Evolutionary conservation across 164 flowering plant genomes (phyloP).

Genomic region (Annona cherimola): DNA sequence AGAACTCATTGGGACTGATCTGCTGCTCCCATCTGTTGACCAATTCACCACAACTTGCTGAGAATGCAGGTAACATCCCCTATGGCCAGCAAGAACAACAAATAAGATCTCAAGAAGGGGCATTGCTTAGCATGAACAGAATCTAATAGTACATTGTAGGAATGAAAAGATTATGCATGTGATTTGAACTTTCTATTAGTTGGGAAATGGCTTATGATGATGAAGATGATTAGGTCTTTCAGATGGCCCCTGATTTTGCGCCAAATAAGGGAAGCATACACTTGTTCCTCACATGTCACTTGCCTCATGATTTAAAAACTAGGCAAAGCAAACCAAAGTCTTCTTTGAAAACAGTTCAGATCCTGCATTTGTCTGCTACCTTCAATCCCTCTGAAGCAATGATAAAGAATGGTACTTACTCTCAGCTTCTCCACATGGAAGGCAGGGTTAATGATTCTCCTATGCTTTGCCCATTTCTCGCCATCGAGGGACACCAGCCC

Average conservation of each 20-base stretch:
- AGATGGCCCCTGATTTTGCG: no score
- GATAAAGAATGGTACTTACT: background rate
- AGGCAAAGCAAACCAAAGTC: background rate
- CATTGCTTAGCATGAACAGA: background rate
- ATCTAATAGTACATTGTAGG: background rate
- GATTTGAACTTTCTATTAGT: background rate
- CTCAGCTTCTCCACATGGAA: slow-evolving; percentile 20
- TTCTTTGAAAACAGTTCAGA: background rate
- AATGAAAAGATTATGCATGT: background rate
- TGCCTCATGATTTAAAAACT: background rate
- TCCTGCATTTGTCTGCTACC: background rate
- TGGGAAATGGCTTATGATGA: background rate
- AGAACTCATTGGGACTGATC: background rate
- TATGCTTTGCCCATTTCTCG: slow-evolving; percentile 24
- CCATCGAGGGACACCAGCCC: slow-evolving; percentile 14
- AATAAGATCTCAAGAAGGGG: background rate
- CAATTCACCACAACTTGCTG: slow-evolving; percentile 13
- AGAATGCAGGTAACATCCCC: slow-evolving; percentile 31
- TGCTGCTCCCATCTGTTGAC: slow-evolving; percentile 19
- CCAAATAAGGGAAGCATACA: background rate
- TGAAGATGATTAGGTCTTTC: no score
- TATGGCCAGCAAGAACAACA: background rate
- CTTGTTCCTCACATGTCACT: background rate
- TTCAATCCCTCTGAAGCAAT: background rate
- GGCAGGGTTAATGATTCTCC: slow-evolving; percentile 23